phyloP scores from a whole-genome alignment of 2,329 filamentous ascomycete genomes.

The Ophiostoma ips region DNA sequence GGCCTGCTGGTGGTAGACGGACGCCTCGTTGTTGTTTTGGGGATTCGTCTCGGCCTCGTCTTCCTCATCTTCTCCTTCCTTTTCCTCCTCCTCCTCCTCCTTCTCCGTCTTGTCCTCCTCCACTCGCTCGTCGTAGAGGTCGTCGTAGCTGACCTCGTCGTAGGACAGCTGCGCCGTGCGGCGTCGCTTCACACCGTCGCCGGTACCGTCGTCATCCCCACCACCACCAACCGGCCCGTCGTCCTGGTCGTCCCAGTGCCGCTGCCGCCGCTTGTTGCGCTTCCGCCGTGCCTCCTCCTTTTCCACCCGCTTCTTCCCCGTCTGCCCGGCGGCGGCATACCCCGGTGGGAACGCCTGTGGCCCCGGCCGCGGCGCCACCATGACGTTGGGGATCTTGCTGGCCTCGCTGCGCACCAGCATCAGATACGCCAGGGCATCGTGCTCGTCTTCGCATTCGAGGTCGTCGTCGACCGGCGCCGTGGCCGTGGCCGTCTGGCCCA shows the following conservation, averaged over 20 bases:
- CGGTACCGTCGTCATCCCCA: slow-evolving; percentile 15
- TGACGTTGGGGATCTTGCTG: slow-evolving; percentile 54
- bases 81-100: background rate
- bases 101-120: slow-evolving; percentile 16
- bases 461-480: slow-evolving; percentile 36
- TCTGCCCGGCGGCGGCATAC: slow-evolving; percentile 22
- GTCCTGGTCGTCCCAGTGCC: slow-evolving; percentile 14
- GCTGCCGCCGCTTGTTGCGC: slow-evolving; percentile 7
- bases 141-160: slow-evolving; percentile 19
- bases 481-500: slow-evolving; percentile 36
- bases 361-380: slow-evolving; percentile 47
- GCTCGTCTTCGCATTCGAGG: slow-evolving; percentile 52
- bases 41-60: slow-evolving; percentile 8
- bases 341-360: slow-evolving; percentile 24
- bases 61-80: background rate
- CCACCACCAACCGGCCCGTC: slow-evolving; percentile 12
- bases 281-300: slow-evolving; percentile 1
- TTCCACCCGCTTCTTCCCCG: background rate
- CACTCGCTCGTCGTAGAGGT: slow-evolving; percentile 16
- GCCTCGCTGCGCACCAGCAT: slow-evolving; percentile 42
- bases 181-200: slow-evolving; percentile 14
- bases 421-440: slow-evolving; percentile 57
- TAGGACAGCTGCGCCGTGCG: slow-evolving; percentile 10
- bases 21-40: slow-evolving; percentile 16
- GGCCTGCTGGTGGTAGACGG: slow-evolving; percentile 22